Evolutionary conservation across 495 filamentous ascomycete species (phyloP).

Genomic region (Barbatosphaeria neglecta): DNA sequence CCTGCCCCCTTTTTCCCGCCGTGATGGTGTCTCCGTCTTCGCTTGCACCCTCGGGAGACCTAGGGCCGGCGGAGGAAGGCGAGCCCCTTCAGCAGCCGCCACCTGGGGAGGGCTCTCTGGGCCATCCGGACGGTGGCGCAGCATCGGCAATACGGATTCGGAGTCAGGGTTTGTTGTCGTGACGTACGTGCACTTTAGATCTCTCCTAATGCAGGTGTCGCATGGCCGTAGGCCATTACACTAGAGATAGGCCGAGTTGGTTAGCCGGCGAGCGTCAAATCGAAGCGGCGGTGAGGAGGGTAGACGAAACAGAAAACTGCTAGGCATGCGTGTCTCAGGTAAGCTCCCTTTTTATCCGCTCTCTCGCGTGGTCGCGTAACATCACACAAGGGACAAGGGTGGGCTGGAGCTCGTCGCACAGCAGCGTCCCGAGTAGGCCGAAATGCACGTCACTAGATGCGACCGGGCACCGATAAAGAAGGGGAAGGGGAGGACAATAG

Average conservation of each 20-base stretch:
- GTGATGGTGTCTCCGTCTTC: neutral
- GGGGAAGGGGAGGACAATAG: too few species aligned
- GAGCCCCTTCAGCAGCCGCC: neutral
- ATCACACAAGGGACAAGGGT: too few species aligned
- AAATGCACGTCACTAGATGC: too few species aligned
- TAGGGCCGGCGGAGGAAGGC: slow-evolving; percentile 2
- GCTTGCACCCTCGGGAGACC: neutral
- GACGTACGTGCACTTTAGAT: slow-evolving; percentile 41
- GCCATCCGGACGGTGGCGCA: slow-evolving; percentile 30
- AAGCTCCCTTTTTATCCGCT: too few species aligned
- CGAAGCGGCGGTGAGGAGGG: neutral
- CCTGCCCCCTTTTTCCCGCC: neutral
- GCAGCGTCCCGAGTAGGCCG: too few species aligned
- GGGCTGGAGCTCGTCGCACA: too few species aligned
- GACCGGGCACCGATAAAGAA: too few species aligned
- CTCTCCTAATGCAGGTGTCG: slow-evolving; percentile 51
- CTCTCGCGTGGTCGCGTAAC: too few species aligned
- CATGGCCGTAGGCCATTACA: slow-evolving; percentile 64
- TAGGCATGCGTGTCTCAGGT: too few species aligned
- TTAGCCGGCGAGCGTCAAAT: neutral
- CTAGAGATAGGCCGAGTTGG: slow-evolving; percentile 16
- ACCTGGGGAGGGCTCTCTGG: slow-evolving; percentile 13
- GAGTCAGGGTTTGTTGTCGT: slow-evolving; percentile 20
- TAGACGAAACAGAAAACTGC: neutral
- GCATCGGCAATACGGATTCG: slow-evolving; percentile 30